Evolutionary conservation across 2,329 filamentous ascomycete genomes (phyloP), one percentile per base, ranked within the genome.

Genomic region (Penicillium janthinellum): DNA sequence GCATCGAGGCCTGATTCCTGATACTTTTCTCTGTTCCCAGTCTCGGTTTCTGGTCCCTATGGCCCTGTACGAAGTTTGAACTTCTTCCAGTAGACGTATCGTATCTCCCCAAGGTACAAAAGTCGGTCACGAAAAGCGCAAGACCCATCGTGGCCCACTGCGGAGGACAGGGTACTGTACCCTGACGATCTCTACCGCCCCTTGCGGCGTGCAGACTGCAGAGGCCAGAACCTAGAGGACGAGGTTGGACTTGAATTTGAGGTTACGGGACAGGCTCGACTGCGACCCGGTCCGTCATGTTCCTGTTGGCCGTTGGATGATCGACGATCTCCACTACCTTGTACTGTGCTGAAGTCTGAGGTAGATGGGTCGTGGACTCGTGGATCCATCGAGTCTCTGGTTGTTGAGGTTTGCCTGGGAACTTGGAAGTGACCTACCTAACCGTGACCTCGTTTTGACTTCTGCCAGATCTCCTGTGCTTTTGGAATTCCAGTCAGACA

Each of bases 291-390:
- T 61, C 60, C 63, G 63, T 54, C 57, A 57, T 53, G n/a, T 50
- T 50, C 28, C 49, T 25, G 37, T 63, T 44, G 55, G 59, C 63
- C 61, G 57, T 67, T 68, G 60, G 57, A 44, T 63, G 65, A 68
- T 68, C 65, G 56, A 56, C 58, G 56, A 62, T 28, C 55, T 37
- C 61, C 59, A 62, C 59, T 47, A 62, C 59, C 42, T 17, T 15
- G 22, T 12, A 8, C 17, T 20, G 22, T 12, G 4, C 17, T 20
- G 25, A 12, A 2, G 14, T 47, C 28, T 28, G 22, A 47, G 44
- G 25, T 11, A 31, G 20, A 45, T 25, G 20, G 44, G 44, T 28
- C 20, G 28, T 34, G 12, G 22, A 28, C 20, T 20, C 20, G 20
- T 20, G 20, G 20, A 20, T 41, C 22, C 14, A 50, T 52, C 44